Conservation (phyloP, 1,139 yeast genomes). For the Hyphopichia fennica region DNA sequence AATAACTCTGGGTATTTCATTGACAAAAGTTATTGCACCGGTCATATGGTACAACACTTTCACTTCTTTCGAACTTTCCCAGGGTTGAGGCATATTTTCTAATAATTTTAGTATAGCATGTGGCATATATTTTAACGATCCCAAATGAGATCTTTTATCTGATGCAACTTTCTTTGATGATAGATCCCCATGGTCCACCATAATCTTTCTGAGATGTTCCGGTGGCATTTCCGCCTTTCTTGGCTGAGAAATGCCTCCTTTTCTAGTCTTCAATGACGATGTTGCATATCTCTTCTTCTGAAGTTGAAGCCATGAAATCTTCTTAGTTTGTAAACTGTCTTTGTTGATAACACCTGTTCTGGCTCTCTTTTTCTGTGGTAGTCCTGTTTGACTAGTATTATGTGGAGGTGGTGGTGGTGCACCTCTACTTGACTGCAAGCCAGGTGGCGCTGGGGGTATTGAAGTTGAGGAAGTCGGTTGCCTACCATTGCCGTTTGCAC, state of each 20-base stretch:
- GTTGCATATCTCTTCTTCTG: conserved; percentile 56
- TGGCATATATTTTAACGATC: conserved; percentile 92
- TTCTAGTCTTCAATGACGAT: conserved; percentile 13
- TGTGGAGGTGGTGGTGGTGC: conserved; percentile 24
- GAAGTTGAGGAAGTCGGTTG: conserved; percentile 13
- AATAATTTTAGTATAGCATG: conserved; percentile 87
- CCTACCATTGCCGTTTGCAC: not conserved
- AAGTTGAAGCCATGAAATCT: conserved; percentile 62
- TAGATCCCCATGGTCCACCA: conserved; percentile 83
- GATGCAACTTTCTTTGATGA: conserved; percentile 78
- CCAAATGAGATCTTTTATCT: conserved; percentile 85
- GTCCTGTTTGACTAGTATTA: conserved; percentile 4
- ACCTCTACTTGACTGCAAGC: not conserved
- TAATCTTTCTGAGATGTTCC: conserved; percentile 84
- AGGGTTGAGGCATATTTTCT: conserved; percentile 98
- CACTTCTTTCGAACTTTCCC: conserved; percentile 89
- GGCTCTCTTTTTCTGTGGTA: not conserved
- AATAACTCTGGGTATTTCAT: conserved; percentile 87
- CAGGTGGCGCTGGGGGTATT: conserved; percentile 9
- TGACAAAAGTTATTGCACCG: conserved; percentile 95
- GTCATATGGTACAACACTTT: conserved; percentile 84
- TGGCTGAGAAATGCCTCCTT: conserved; percentile 50
- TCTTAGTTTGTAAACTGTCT: conserved; percentile 31
- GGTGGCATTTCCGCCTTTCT: conserved; percentile 89
- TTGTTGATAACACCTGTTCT: conserved; percentile 13